Evolutionary conservation across 2,329 filamentous ascomycete genomes (phyloP).

Genomic region (Penicillium glabrum): DNA sequence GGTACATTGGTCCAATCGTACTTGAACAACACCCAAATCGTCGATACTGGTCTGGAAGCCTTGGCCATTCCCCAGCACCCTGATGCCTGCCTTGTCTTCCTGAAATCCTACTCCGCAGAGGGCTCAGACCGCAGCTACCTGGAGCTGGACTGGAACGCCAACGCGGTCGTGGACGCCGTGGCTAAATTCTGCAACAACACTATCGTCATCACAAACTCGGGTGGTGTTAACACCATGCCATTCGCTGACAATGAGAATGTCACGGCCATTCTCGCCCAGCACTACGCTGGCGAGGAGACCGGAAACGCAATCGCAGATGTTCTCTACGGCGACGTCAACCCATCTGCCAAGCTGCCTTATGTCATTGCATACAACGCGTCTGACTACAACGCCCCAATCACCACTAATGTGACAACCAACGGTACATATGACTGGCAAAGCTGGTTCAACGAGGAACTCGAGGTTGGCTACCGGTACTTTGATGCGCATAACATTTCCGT

Average conservation of each 20-base stretch:
- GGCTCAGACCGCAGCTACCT: slow-evolving; percentile 52
- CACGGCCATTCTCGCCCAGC: slow-evolving; percentile 65
- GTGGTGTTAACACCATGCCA: slow-evolving; percentile 60
- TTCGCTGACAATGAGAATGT: slow-evolving; percentile 64
- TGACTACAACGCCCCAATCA: slow-evolving; percentile 47
- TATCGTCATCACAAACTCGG: slow-evolving; percentile 65
- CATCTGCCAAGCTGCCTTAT: slow-evolving; percentile 61
- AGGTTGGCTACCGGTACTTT: slow-evolving; percentile 58
- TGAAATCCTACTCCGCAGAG: slow-evolving; percentile 42
- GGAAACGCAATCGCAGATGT: slow-evolving; percentile 49
- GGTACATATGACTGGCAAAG: slow-evolving; percentile 41
- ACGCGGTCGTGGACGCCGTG: slow-evolving; percentile 52
- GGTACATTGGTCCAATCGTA: slow-evolving; percentile 64
- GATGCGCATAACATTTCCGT: slow-evolving; percentile 51
- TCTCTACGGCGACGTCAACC: slow-evolving; percentile 45
- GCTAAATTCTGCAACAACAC: slow-evolving; percentile 61
- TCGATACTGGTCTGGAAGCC: slow-evolving; percentile 38
- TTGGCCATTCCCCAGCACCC: slow-evolving; percentile 30
- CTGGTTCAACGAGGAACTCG: slow-evolving; percentile 52
- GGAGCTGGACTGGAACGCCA: slow-evolving; percentile 48
- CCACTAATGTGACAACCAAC: slow-evolving; percentile 5
- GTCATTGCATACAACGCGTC: slow-evolving; percentile 57
- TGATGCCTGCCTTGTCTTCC: slow-evolving; percentile 37
- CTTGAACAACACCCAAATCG: slow-evolving; percentile 13
- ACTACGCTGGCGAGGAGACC: slow-evolving; percentile 59